Evolutionary conservation across 257 asterid species (phyloP).

Genomic region (Capsicum chinense): DNA sequence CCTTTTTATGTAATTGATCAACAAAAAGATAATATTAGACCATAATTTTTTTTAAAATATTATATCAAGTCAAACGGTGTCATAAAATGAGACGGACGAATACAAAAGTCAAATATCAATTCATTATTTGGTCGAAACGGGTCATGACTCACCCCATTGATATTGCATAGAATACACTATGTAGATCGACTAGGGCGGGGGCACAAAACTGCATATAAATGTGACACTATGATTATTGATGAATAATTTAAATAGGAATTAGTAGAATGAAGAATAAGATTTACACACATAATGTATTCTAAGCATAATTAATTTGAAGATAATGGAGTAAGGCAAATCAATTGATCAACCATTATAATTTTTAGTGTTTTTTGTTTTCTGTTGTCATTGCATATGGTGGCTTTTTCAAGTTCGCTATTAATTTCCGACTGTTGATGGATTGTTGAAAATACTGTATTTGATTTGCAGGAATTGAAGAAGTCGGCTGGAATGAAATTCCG

Average conservation of each 20-base stretch:
- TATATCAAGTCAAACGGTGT: no score
- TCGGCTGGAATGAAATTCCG: constrained; percentile 58
- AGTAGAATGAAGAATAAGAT: not conserved
- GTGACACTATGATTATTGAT: not conserved
- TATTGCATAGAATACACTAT: no score
- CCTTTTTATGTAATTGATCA: no score
- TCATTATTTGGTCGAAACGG: no score
- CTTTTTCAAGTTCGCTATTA: not conserved
- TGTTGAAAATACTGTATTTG: not conserved
- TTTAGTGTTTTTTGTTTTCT: not conserved
- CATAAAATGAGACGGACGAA: no score
- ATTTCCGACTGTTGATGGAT: not conserved
- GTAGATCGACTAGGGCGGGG: no score
- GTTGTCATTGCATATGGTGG: not conserved
- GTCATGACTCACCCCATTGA: no score
- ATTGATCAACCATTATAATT: not conserved
- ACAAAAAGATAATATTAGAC: no score
- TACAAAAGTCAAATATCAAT: no score
- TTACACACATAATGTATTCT: not conserved
- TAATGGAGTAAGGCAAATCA: not conserved
- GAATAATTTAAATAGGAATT: not conserved
- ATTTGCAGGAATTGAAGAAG: not conserved
- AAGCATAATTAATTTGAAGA: not conserved
- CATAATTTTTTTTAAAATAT: no score
- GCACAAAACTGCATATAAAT: no score